These are phyloP conservation scores for Penicillium soppii DNA, from an alignment of 495 filamentous ascomycete species.

Conservation along the genomic window DNA sequence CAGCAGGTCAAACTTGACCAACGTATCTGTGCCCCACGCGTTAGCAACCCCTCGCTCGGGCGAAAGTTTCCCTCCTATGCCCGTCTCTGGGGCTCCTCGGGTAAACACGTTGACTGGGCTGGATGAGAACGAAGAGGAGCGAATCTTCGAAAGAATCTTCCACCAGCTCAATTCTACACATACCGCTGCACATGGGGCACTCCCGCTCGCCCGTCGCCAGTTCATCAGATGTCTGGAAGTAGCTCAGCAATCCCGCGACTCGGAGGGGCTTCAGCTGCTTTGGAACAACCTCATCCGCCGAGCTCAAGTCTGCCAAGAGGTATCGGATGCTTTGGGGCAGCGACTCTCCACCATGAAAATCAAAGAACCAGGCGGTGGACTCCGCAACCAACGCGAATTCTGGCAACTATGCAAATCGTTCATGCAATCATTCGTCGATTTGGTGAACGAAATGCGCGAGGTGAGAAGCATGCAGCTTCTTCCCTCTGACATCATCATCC, in stretches of 20 bases:
- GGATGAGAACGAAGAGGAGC: conserved; percentile 73
- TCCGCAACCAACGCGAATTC: conserved; percentile 73
- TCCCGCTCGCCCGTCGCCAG: conserved; percentile 64
- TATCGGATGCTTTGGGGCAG: conserved; percentile 65
- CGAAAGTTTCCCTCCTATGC: conserved; percentile 69
- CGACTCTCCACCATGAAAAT: conserved; percentile 77
- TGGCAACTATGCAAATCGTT: conserved; percentile 81
- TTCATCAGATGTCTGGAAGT: conserved; percentile 53
- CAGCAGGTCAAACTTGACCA: conserved; percentile 50
- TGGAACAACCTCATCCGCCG: conserved; percentile 71
- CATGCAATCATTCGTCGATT: conserved; percentile 71
- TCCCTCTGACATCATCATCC: conserved; percentile 62
- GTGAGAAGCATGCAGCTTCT: conserved; percentile 63
- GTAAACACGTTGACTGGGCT: conserved; percentile 52
- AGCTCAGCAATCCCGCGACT: conserved; percentile 42
- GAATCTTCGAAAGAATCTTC: conserved; percentile 78
- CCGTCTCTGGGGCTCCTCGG: conserved; percentile 37
- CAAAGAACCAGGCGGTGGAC: conserved; percentile 68
- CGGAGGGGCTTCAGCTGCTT: conserved; percentile 56
- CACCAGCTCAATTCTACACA: conserved; percentile 65
- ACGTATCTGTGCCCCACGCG: conserved; percentile 45
- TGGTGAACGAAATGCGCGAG: conserved; percentile 70
- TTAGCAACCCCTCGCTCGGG: conserved; percentile 72
- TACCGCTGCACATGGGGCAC: conserved; percentile 61
- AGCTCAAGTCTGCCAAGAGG: conserved; percentile 60